Conservation (phyloP, 768 basidiomycete genomes). For the Hygrocybe coccinea region DNA sequence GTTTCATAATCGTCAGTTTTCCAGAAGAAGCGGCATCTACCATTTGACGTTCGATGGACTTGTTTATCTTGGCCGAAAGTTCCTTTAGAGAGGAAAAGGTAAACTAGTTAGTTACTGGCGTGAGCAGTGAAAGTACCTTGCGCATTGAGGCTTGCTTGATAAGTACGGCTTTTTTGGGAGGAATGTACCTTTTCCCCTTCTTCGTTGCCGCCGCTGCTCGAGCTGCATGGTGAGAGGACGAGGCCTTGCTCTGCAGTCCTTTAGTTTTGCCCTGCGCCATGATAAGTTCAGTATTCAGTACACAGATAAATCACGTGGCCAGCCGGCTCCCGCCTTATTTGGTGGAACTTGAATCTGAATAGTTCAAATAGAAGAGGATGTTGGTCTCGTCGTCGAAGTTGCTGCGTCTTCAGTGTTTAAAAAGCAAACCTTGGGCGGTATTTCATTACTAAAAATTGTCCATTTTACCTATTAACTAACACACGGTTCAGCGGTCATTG, state of each 20-base stretch:
- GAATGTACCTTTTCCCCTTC: slow-evolving; percentile 72
- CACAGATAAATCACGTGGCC: neutral
- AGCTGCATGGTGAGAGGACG: slow-evolving; percentile 52
- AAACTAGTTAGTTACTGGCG: too few species aligned
- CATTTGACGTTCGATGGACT: slow-evolving; percentile 89
- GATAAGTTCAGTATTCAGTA: slow-evolving; percentile 1
- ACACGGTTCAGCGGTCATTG: slow-evolving; percentile 55
- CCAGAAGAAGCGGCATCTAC: slow-evolving; percentile 83
- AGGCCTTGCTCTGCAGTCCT: slow-evolving; percentile 56
- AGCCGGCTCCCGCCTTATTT: slow-evolving; percentile 12
- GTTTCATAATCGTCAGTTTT: slow-evolving; percentile 90
- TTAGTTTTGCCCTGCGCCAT: slow-evolving; percentile 91
- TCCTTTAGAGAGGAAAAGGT: slow-evolving; percentile 40
- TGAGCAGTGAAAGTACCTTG: slow-evolving; percentile 51
- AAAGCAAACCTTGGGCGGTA: slow-evolving; percentile 46
- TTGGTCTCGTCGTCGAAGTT: slow-evolving; percentile 45
- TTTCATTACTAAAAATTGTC: neutral
- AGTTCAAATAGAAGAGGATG: too few species aligned
- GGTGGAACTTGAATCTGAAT: slow-evolving; percentile 15
- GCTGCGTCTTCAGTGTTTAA: slow-evolving; percentile 50
- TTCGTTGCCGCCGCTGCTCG: slow-evolving; percentile 68
- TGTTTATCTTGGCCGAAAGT: slow-evolving; percentile 86
- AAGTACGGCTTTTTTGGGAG: slow-evolving; percentile 74
- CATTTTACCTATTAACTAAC: slow-evolving; percentile 6
- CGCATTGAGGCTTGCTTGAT: slow-evolving; percentile 76